Evolutionary conservation across 2,329 filamentous ascomycete genomes (phyloP), one percentile per base, ranked within the genome.

Genomic region (Botrytis elliptica): DNA sequence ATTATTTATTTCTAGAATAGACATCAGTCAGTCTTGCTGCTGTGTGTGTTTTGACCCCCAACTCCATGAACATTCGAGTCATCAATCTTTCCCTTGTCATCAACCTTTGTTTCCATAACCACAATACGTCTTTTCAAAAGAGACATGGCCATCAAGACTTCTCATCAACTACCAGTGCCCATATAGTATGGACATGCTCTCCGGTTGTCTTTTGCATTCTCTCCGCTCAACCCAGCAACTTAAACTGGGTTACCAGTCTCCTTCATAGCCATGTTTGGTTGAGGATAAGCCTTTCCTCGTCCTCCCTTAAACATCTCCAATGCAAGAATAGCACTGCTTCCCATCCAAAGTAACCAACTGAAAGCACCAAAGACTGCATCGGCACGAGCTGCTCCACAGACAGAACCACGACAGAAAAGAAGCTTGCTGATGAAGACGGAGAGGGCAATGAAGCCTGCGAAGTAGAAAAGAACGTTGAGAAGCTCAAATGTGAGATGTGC

Each of bases 361-460:
- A 87, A 83, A 20, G 87, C 85, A 29, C 87, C 85, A 68, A 90
- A 84, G 60, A 85, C 86, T n/a, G 86, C 84, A 74, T 86, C 84
- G 62, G 87, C 87, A 33, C 86, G 86, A 59, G 87, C 88, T 20
- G 86, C 84, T 38, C 83, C 83, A 82, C 89, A 91, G 40, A 90
- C 86, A 55, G 82, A 83, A 60, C 88, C 89, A 42, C 84, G 83
- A 82, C 89, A 91, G 82, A 88, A 88, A 72, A 86, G 81, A 68
- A 90, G 83, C 70, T 83, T 82, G 79, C 84, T 83, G 76, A 91
- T 85, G 82, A 89, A 90, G 75, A 87, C 84, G 62, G 87, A 83
- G 33, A 90, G 84, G 16, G 87, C 87, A 77, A 89, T 84, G 82
- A 90, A 90, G 73, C 88, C 88, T 33, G 85, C 83, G 80, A 90